Evolutionary conservation across 352 stramenopile species (phyloP).

Genomic region (Globisporangium lucens): DNA sequence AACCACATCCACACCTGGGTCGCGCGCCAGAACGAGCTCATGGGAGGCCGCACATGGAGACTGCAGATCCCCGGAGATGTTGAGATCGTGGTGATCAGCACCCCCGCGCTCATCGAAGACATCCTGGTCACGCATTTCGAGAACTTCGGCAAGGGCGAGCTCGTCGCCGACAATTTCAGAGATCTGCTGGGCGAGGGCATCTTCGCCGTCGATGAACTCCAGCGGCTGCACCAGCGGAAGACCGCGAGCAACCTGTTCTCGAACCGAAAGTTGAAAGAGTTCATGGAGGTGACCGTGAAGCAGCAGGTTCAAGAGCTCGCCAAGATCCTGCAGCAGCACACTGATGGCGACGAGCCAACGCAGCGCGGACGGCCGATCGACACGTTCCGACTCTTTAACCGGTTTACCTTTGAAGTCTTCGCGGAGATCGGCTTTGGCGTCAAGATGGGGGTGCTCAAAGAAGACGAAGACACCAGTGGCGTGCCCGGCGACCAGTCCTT

Average conservation of each 20-base stretch:
- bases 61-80: constrained; percentile 26
- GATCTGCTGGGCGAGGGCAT: constrained; percentile 40
- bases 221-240: constrained; percentile 50
- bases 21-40: constrained; percentile 17
- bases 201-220: constrained; percentile 33
- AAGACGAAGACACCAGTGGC: too few relatives aligned
- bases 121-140: constrained; percentile 36
- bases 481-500: not conserved
- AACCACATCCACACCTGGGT: constrained; percentile 32
- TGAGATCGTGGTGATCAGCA: constrained; percentile 23
- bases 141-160: constrained; percentile 26
- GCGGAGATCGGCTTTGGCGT: constrained; percentile 7
- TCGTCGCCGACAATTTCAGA: constrained; percentile 25
- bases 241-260: constrained; percentile 50
- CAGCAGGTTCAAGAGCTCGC: not conserved
- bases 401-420: constrained; percentile 27
- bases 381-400: constrained; percentile 19
- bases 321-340: not conserved
- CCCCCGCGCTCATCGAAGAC: constrained; percentile 30
- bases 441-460: not conserved
- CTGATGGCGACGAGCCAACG: not conserved
- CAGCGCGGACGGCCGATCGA: constrained; percentile 11
- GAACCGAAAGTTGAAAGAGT: constrained; percentile 27
- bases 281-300: constrained; percentile 22
- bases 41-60: constrained; percentile 26